Conservation (phyloP, 768 basidiomycete genomes). For the Pisolithus orientalis region DNA sequence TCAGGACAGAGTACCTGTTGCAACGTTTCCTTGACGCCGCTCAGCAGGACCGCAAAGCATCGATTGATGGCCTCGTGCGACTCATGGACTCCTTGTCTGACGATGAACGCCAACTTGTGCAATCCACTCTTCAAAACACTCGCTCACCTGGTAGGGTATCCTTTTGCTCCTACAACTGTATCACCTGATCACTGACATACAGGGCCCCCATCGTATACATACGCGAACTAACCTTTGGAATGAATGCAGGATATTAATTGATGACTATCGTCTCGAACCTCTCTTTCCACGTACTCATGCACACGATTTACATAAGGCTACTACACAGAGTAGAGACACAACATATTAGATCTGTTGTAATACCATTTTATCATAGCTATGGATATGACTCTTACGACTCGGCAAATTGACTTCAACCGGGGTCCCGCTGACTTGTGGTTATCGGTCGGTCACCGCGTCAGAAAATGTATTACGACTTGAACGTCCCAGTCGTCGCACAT, state of each 20-base stretch:
- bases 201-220: slow-evolving; percentile 40
- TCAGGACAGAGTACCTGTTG: slow-evolving; percentile 65
- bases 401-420: too few species aligned
- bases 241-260: neutral
- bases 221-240: slow-evolving; percentile 9
- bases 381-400: too few species aligned
- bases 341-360: neutral
- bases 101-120: slow-evolving; percentile 63
- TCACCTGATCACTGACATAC: slow-evolving; percentile 4
- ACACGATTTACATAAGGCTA: neutral
- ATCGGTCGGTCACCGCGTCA: too few species aligned
- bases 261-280: neutral
- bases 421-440: too few species aligned
- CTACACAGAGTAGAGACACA: neutral
- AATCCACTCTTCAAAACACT: slow-evolving; percentile 53
- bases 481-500: slow-evolving; percentile 42
- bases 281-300: neutral
- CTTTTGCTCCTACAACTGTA: neutral
- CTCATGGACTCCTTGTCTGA: slow-evolving; percentile 67
- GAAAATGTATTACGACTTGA: slow-evolving; percentile 63
- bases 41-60: slow-evolving; percentile 71
- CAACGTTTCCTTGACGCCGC: slow-evolving; percentile 60
- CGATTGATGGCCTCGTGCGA: slow-evolving; percentile 66
- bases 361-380: neutral
- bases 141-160: slow-evolving; percentile 52